Conservation (phyloP, 1,284 basidiomycete genomes). For the Tremellales sp. region DNA sequence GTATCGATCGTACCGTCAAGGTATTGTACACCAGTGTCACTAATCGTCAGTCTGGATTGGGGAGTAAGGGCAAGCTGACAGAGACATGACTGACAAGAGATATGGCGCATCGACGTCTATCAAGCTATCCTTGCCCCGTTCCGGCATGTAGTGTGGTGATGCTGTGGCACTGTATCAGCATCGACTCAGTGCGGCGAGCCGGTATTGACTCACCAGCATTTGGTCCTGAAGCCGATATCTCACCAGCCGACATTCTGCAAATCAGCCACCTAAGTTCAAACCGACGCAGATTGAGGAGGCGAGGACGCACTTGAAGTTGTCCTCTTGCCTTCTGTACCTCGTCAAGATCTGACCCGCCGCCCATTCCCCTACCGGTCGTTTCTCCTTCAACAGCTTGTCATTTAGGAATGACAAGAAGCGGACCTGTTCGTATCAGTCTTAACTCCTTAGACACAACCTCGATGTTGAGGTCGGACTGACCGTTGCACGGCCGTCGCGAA, state of each 20-base stretch:
- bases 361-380: slow-evolving; percentile 77
- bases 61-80: slow-evolving; percentile 4
- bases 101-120: slow-evolving; percentile 79
- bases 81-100: slow-evolving; percentile 81
- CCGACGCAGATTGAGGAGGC: not conserved
- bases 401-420: slow-evolving; percentile 90
- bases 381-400: slow-evolving; percentile 66
- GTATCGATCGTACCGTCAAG: slow-evolving; percentile 87
- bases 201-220: slow-evolving; percentile 56
- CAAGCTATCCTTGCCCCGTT: slow-evolving; percentile 62
- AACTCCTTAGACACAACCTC: not conserved
- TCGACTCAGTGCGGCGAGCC: not conserved
- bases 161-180: slow-evolving; percentile 51
- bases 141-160: slow-evolving; percentile 85
- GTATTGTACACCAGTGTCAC: slow-evolving; percentile 86
- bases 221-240: slow-evolving; percentile 83
- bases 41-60: slow-evolving; percentile 32
- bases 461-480: slow-evolving; percentile 49
- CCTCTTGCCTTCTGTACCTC: slow-evolving; percentile 68
- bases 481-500: slow-evolving; percentile 87
- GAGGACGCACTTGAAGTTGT: slow-evolving; percentile 62
- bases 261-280: slow-evolving; percentile 5
- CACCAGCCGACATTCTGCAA: slow-evolving; percentile 50
- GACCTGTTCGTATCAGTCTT: slow-evolving; percentile 37
- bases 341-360: slow-evolving; percentile 81